Evolutionary conservation across 176 grass and related monocot genomes (phyloP).

Genomic region (Triticum aestivum): DNA sequence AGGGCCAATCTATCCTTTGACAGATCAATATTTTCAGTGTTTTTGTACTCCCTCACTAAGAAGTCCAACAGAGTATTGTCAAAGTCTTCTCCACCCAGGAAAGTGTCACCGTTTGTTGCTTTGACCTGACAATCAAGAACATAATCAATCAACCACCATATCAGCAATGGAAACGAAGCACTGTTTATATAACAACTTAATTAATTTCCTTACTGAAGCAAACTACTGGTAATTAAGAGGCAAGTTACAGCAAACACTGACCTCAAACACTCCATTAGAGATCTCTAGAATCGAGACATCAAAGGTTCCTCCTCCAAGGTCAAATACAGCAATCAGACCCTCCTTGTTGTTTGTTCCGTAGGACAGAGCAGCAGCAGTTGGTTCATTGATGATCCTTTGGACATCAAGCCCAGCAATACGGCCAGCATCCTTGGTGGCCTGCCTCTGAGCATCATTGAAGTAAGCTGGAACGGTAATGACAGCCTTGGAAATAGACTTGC

Average conservation of each 20-base stretch:
- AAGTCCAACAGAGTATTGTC: conserved; percentile 43
- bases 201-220: not conserved
- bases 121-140: conserved; percentile 35
- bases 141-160: conserved; percentile 19
- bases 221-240: not conserved
- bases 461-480: conserved; percentile 55
- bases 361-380: conserved; percentile 46
- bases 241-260: not conserved
- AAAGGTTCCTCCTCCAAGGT: conserved; percentile 50
- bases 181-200: not conserved
- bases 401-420: conserved; percentile 51
- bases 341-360: conserved; percentile 51
- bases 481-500: conserved; percentile 45
- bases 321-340: conserved; percentile 44
- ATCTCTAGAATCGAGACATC: conserved; percentile 53
- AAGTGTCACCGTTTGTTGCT: conserved; percentile 51
- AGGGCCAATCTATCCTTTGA: conserved; percentile 48
- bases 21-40: conserved; percentile 41
- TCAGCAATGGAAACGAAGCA: not conserved
- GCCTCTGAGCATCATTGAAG: conserved; percentile 51
- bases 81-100: conserved; percentile 46
- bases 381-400: conserved; percentile 50
- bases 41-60: conserved; percentile 40
- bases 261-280: conserved; percentile 50
- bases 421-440: conserved; percentile 50